Evolutionary conservation across 2,329 filamentous ascomycete species (phyloP).

Genomic region (Ilyonectria sp.): DNA sequence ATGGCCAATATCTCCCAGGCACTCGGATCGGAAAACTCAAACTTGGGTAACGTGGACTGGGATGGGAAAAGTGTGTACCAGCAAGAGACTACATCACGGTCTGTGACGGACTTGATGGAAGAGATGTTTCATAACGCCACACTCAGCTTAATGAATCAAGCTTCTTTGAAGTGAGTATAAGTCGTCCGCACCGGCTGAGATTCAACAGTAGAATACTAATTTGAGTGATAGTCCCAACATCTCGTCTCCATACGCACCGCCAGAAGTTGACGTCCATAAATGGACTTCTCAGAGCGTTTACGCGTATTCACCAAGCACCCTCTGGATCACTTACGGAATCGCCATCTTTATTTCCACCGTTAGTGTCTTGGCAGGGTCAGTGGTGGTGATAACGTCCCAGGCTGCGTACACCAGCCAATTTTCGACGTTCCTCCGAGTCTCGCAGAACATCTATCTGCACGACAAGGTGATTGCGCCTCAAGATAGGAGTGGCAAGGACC

Average conservation of each 20-base stretch:
- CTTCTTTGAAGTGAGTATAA: neutral
- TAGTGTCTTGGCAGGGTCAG: neutral
- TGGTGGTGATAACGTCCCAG: neutral
- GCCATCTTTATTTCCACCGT: neutral
- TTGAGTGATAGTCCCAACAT: neutral
- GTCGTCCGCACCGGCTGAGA: too few species aligned
- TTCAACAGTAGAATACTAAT: neutral
- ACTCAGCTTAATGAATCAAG: conserved; percentile 6
- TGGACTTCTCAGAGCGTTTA: conserved; percentile 8
- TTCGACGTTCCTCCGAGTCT: conserved; percentile 7
- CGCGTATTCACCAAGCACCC: neutral
- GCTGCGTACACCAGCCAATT: conserved; percentile 5
- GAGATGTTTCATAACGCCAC: conserved; percentile 15
- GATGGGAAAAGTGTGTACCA: conserved; percentile 5
- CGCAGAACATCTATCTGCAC: neutral
- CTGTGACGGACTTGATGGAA: neutral
- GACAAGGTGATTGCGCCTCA: neutral
- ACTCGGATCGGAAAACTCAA: neutral
- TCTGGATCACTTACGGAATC: conserved; percentile 10
- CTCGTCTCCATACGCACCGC: neutral
- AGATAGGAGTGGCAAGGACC: neutral
- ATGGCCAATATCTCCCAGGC: neutral
- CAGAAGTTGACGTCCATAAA: neutral
- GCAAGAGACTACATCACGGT: neutral
- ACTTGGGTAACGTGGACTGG: conserved; percentile 12